Evolutionary conservation across 2,329 filamentous ascomycete genomes (phyloP).

Genomic region (Gnomoniopsis smithogilvyi): DNA sequence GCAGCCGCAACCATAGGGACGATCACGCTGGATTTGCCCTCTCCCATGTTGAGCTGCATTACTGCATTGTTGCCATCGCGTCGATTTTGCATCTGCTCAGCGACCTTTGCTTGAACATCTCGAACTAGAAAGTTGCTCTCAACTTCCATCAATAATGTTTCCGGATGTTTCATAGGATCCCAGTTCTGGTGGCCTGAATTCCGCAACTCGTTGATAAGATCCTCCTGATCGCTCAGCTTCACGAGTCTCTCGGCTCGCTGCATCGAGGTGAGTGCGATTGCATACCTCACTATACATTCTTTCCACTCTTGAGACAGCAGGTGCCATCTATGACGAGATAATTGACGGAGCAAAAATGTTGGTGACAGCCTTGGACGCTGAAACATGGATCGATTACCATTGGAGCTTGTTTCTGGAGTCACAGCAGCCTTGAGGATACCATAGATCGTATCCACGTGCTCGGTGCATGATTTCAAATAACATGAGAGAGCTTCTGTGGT

Average conservation of each 20-base stretch:
- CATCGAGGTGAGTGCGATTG: constrained; percentile 33
- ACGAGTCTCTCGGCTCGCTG: constrained; percentile 43
- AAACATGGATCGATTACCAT: not conserved
- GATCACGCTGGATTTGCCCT: constrained; percentile 69
- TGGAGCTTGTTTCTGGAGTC: not conserved
- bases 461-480: not conserved
- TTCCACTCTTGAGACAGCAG: constrained; percentile 32
- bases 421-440: not conserved
- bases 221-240: constrained; percentile 21
- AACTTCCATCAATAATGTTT: constrained; percentile 62
- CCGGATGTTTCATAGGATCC: constrained; percentile 48
- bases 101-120: constrained; percentile 55
- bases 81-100: constrained; percentile 47
- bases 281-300: constrained; percentile 35
- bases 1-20: constrained; percentile 58
- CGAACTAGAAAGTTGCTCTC: constrained; percentile 63
- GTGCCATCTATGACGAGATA: constrained; percentile 27
- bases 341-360: constrained; percentile 31
- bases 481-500: not conserved
- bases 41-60: constrained; percentile 70
- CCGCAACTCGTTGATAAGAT: constrained; percentile 38
- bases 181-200: constrained; percentile 57
- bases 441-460: not conserved
- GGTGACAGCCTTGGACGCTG: constrained; percentile 29
- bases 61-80: constrained; percentile 42